Evolutionary conservation across 2,329 filamentous ascomycete genomes (phyloP), one percentile per base, ranked within the genome.

Genomic region (Ascochyta clinopodiicola): DNA sequence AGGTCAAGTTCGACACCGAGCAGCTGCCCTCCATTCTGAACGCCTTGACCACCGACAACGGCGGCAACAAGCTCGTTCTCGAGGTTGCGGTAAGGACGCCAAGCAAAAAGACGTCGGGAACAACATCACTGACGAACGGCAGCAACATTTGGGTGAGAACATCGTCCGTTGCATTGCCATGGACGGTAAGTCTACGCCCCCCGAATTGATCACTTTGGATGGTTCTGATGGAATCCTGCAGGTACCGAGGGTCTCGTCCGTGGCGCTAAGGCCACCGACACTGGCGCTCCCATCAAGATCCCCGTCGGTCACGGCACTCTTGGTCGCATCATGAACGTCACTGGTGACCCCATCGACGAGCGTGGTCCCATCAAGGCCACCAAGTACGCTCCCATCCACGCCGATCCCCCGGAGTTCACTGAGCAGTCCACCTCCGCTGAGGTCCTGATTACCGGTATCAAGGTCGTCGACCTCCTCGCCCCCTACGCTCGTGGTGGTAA

Each of bases 401-500:
- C 92, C 79, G 94, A 99, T 68, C 88, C 95, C 70, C 95, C 95
- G 68, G 82, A 83, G 78, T 99, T 98, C 86, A 85, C 86, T 70
- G 95, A 99, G 77, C 95, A 99, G 86, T 96, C 95, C 68, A 99
- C 95, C 73, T 85, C 87, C 74, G 95, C 95, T 73, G 95, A 99
- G 85, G 88, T 99, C 81, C 88, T 99, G 72, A 91, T 96, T 75
- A 99, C 95, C 71, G 95, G 95, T 89, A 99, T 99, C 88, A 99
- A 99, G 90, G 95, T 99, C 81, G 95, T 99, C 83, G 95, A 99
- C 81, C 87, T 99, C 70, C 88, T 99, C 77, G 95, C 95, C 75
- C 95, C 95, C 76, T 99, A 99, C 82, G 95, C 95, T 80, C 95
- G 95, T 96, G 95, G 95, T 92, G 95, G 95, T 88, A 99, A 99